Conservation (phyloP, 106 monocot species). For the Allium sativum region DNA sequence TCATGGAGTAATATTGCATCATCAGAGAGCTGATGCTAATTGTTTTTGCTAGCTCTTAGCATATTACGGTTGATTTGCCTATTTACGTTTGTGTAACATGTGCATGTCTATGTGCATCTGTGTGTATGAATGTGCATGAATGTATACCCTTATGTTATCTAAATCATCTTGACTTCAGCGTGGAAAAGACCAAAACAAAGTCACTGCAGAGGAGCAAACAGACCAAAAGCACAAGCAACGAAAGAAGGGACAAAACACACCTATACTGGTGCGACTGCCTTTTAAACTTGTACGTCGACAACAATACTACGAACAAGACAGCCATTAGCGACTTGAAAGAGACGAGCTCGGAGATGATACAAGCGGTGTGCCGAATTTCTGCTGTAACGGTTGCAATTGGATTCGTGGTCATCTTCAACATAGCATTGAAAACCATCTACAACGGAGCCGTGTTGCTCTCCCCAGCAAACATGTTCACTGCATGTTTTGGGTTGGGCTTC, state of each 20-base stretch:
- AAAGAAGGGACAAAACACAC: constrained; percentile 36
- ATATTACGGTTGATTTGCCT: no score
- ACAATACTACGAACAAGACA: constrained; percentile 7
- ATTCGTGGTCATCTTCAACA: constrained; percentile 59
- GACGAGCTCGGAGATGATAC: constrained; percentile 37
- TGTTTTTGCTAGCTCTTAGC: no score
- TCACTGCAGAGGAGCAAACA: constrained; percentile 22
- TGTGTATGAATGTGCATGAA: no score
- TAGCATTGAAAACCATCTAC: constrained; percentile 32
- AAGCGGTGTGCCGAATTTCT: constrained; percentile 47
- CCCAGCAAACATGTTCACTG: constrained; percentile 34
- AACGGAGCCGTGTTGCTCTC: constrained; percentile 21
- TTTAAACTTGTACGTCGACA: constrained; percentile 34
- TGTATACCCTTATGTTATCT: no score
- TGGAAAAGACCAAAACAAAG: constrained; percentile 56
- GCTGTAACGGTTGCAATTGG: constrained; percentile 76
- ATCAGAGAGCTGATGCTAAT: no score
- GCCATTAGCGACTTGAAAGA: constrained; percentile 46
- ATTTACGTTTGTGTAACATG: no score
- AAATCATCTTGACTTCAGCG: constrained; percentile 13
- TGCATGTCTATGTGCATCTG: no score
- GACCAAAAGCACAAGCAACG: constrained; percentile 1
- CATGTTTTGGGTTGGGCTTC: constrained; percentile 46
- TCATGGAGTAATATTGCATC: no score
- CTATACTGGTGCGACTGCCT: constrained; percentile 64